phyloP scores from a whole-genome alignment of 2,329 filamentous ascomycete genomes.

The Chrysosporium keratinophilum region DNA sequence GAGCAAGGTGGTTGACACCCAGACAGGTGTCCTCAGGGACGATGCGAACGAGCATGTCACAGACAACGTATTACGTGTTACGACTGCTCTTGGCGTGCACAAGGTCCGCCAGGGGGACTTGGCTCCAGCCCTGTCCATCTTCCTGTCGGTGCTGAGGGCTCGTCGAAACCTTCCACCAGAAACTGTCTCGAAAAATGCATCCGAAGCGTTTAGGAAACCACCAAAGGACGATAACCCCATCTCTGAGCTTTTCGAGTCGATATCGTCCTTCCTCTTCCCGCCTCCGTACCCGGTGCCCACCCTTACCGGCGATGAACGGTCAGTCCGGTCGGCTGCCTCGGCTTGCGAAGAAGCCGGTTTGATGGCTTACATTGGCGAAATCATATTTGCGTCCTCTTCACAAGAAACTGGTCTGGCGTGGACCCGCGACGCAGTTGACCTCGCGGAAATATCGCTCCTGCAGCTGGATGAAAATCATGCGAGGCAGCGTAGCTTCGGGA shows the following conservation, averaged over 20 bases:
- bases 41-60: constrained; percentile 47
- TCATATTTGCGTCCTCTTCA: constrained; percentile 63
- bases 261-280: constrained; percentile 42
- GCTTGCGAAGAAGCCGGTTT: constrained; percentile 76
- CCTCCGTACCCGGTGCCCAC: constrained; percentile 59
- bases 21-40: constrained; percentile 56
- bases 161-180: constrained; percentile 49
- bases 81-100: constrained; percentile 70
- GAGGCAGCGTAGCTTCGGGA: constrained; percentile 10
- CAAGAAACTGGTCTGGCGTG: constrained; percentile 67
- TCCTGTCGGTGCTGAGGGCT: constrained; percentile 72
- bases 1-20: constrained; percentile 46
- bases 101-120: constrained; percentile 60
- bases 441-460: constrained; percentile 56
- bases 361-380: constrained; percentile 87
- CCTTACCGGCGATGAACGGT: constrained; percentile 56
- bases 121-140: constrained; percentile 64
- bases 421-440: constrained; percentile 78
- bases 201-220: constrained; percentile 16
- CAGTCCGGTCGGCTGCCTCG: constrained; percentile 54
- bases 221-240: constrained; percentile 20
- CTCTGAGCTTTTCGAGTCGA: constrained; percentile 27
- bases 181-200: constrained; percentile 20
- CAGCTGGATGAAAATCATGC: constrained; percentile 26
- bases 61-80: constrained; percentile 61